Evolutionary conservation across 108 stramenopile species (phyloP), one percentile per base, ranked within the genome.

Genomic region (Nitzschia sp.): DNA sequence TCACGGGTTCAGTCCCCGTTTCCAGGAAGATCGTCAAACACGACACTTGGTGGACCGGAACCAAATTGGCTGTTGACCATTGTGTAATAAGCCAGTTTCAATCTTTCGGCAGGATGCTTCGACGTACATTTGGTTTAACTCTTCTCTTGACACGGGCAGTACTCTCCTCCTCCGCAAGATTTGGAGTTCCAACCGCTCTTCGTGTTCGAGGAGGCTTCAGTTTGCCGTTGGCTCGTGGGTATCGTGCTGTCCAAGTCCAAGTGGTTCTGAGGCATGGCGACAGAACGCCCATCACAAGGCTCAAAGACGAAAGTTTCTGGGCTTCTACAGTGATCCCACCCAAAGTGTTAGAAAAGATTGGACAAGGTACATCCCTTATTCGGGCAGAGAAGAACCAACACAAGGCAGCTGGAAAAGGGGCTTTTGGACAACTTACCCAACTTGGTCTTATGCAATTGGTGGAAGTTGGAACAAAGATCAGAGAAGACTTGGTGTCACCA

Each of bases 201-300:
- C 29, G 29, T 34, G 29, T 34, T 34, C 29, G 29, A 34, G 29
- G 29, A 5, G 14, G 40, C 12, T 41, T 15, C 37, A 14, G 11
- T 41, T 20, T 7, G 41, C 15, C 37, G 20, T 14, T 22, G 41
- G 10, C 41, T 2, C 14, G 25, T 46, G 12, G 43, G 7, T 81
- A 76, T 26, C 63, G 65, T 15, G 57, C 63, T 7, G 46, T 80
- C 11, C 86, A 87, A 67, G 88, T 88, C 3, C 81, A 82, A 41
- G 60, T 93, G 0, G 42, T 90, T 6, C 91, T 89, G 62, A 77
- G 91, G 15, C 91, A 93, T 59, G 91, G 91, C 10, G 91, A 93
- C 76, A 79, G 91, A 0, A 78, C 86, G 10, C 88, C 88, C 41
- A 93, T 93, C 52, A 93, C 91, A 17, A 85, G 86, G 7, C 54